Base-by-base conservation (phyloP, 495 filamentous ascomycete genomes). In the Aspergillus incahuasiensis region DNA sequence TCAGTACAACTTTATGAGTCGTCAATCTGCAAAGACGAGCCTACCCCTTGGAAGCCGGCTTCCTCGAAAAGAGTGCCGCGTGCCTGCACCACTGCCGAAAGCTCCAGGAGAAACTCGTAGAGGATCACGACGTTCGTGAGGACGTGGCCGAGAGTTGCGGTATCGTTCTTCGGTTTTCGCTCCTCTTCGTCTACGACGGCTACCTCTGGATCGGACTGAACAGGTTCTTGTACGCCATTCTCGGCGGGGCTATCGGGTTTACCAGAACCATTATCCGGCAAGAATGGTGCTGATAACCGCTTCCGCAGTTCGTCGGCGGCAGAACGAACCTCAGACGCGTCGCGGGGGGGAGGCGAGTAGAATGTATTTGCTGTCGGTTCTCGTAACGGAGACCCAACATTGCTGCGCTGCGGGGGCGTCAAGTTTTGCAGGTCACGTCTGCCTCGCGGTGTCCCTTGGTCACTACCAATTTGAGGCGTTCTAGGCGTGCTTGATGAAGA, bases 1-100 rank as follows among this genome's bases (percentile, higher is more conserved):
- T 35, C 6, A 6, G 25, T n/a, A 48, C 24, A 43, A 12, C 13
- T 32, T 18, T 32, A 25, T 18, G 13, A 20, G 12, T 24, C 13
- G 24, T 34, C 24, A 25, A 16, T 15, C 16, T 24, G 42, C 22
- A 28, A 5, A 24, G 19, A 22, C 20, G 28, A 40, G 6, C 35
- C 47, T 21, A 56, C 52, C 11, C 48, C 52, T 15, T 50, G 56
- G 57, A 73, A 91, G 52, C 80, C 84, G 9, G 95, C 87, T 69
- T 98, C 94, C 39, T 83, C 85, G 73, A 97, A 96, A 38, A 97
- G 63, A 47, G 86, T 88, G 2, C 90, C 89, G 49, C 94, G 77
- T 11, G 91, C 86, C 63, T 97, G 90, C 49, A 95, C 80, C 63
- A 96, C 70, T 8, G 92, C 92, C 3, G 90, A 86, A 34, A 97